Percentiles rank a stretch among this genome's conserved stretches.
Conservation (phyloP, 805 yeast genomes). For the Lipomyces spencermartinsiae region DNA sequence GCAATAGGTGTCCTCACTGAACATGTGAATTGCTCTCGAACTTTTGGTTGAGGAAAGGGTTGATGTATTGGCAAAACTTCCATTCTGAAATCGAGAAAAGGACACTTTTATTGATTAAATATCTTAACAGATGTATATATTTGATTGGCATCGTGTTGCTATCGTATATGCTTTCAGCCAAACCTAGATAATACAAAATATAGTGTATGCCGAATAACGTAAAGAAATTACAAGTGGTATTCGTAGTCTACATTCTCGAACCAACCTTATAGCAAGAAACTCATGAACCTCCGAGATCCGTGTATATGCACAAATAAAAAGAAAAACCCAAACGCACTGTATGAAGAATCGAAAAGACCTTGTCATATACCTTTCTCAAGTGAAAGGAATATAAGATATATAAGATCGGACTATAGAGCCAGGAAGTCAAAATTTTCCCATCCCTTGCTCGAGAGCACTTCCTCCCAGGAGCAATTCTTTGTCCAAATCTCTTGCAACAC, state of each 20-base stretch:
- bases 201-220: no score
- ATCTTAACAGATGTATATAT: not conserved
- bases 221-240: no score
- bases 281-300: not conserved
- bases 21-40: no score
- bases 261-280: not conserved
- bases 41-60: no score
- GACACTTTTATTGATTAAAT: not conserved
- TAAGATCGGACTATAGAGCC: conserved; percentile 17
- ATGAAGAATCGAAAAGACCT: not conserved
- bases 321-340: not conserved
- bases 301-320: conserved; percentile 1
- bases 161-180: not conserved
- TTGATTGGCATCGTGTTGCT: not conserved
- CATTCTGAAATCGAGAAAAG: not conserved
- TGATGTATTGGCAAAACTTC: no score
- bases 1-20: no score
- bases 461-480: conserved; percentile 30
- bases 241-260: no score
- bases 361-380: not conserved
- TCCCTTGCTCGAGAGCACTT: conserved; percentile 23
- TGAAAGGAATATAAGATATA: not conserved
- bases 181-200: not conserved
- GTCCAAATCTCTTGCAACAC: conserved; percentile 28
- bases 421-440: conserved; percentile 33